Evolutionary conservation across 192 early-diverging fungal species (phyloP), one percentile per base, ranked within the genome.

Genomic region (Rhizoclosmatium sp.): DNA sequence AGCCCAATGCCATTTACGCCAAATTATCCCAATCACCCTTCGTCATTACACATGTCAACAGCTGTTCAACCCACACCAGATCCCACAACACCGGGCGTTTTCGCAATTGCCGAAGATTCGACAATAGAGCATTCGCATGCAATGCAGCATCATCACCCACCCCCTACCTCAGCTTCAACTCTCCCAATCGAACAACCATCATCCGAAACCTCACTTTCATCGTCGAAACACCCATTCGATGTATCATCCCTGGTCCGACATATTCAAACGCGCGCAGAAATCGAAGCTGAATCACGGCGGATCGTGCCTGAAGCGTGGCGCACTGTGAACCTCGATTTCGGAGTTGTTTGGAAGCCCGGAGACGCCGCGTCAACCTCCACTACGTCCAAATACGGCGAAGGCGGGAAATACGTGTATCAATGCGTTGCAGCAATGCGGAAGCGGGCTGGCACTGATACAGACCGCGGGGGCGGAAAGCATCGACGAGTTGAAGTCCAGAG

Each of bases 1-100:
- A 62, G 60, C 39, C 69, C 69, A 56, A 61, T 56, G 2, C 75
- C 75, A 12, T 75, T 62, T 23, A 76, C 75, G 9, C 75, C 75
- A 1, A 56, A 56, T 41, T 49, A 67, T 54, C 4, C 5, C 46
- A 16, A 14, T 42, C 56, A 65, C 31, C 14, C 16, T 31, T 9
- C 69, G n/a, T 68, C 66, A n/a, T 42, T 46, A 16, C 56, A 58
- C 56, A 39, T 39, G 14, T 5, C 69, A 10, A 56, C 39, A 54
- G 51, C 10, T 31, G 69, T 71, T 14, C 69, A 71, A 56, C 69
- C 69, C n/a, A 71, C 69, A 4, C 69, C 69, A 4, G 69, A 71
- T 56, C 69, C 69, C 4, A 71, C 69, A 7, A 71, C 69, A 4
- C 69, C 69, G 4, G 69, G 69, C 4, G 69, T 49, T 14, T 39